Conservation (phyloP, 768 basidiomycete genomes). For the Naganishia vaughanmartiniae region DNA sequence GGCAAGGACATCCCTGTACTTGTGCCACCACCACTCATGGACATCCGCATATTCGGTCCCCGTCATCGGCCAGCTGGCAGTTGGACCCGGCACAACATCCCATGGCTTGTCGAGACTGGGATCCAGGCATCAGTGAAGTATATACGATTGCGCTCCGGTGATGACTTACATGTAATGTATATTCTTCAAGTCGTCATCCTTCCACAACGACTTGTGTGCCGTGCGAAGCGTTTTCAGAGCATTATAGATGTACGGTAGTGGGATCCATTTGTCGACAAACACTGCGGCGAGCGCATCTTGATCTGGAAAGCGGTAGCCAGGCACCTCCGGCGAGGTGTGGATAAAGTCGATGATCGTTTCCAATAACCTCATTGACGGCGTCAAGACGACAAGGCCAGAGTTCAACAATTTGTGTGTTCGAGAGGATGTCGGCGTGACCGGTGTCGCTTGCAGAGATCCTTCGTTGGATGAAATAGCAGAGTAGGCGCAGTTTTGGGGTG, state of each 20-base stretch:
- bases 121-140: background rate
- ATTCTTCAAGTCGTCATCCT: conserved; percentile 77
- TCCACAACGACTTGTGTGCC: conserved; percentile 71
- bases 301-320: conserved; percentile 74
- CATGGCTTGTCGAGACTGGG: conserved; percentile 51
- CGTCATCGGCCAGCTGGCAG: conserved; percentile 25
- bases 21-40: conserved; percentile 51
- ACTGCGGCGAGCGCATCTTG: conserved; percentile 83
- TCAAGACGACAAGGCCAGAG: conserved; percentile 78
- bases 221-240: conserved; percentile 79
- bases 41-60: conserved; percentile 40
- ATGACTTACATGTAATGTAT: conserved; percentile 50
- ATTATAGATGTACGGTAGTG: conserved; percentile 57
- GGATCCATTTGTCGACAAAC: conserved; percentile 61
- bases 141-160: background rate
- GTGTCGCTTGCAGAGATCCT: conserved; percentile 56
- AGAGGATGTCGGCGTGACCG: conserved; percentile 56
- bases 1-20: conserved; percentile 42
- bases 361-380: conserved; percentile 65
- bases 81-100: conserved; percentile 36
- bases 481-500: conserved; percentile 86
- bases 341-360: conserved; percentile 62
- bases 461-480: conserved; percentile 57
- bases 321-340: conserved; percentile 59
- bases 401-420: conserved; percentile 82